Evolutionary conservation across 169 alveolate genomes (phyloP).

Genomic region (Eimeria maxima): DNA sequence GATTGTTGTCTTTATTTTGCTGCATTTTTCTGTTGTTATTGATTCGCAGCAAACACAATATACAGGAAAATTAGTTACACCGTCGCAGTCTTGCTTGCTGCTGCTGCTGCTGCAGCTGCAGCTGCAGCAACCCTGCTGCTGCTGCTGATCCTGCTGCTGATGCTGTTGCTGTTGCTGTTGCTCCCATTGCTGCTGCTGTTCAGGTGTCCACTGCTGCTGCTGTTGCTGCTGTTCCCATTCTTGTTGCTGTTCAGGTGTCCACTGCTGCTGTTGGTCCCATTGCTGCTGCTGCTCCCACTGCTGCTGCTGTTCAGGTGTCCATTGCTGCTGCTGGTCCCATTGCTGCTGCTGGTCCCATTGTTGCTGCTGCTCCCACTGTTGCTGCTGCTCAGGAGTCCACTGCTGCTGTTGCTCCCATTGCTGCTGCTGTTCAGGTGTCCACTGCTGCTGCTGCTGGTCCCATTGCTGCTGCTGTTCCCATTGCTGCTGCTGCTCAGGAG

Average conservation of each 20-base stretch:
- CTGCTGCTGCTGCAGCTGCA: constrained; percentile 30
- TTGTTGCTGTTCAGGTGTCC: background rate
- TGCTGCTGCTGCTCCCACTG: too few species aligned
- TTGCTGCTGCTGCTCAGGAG: background rate
- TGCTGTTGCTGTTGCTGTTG: background rate
- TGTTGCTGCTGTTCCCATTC: constrained; percentile 27
- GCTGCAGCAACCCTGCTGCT: constrained; percentile 8
- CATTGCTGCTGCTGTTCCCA: background rate
- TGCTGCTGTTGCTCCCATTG: background rate
- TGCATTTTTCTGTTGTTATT: background rate
- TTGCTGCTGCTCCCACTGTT: background rate
- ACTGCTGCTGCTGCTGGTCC: background rate
- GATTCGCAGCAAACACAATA: background rate
- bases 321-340: background rate
- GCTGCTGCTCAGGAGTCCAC: background rate
- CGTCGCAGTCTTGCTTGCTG: background rate
- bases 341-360: constrained; percentile 22
- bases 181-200: constrained; percentile 3
- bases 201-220: background rate
- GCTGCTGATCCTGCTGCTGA: constrained; percentile 5
- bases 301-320: constrained; percentile 2
- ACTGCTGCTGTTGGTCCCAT: constrained; percentile 51
- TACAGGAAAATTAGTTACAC: background rate
- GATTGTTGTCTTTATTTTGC: background rate
- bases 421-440: background rate